A percentile compares a stretch with the other conserved stretches of the same genome.
Evolutionary conservation across 495 filamentous ascomycete species (phyloP).

Genomic region (Gamarada debralockiae): DNA sequence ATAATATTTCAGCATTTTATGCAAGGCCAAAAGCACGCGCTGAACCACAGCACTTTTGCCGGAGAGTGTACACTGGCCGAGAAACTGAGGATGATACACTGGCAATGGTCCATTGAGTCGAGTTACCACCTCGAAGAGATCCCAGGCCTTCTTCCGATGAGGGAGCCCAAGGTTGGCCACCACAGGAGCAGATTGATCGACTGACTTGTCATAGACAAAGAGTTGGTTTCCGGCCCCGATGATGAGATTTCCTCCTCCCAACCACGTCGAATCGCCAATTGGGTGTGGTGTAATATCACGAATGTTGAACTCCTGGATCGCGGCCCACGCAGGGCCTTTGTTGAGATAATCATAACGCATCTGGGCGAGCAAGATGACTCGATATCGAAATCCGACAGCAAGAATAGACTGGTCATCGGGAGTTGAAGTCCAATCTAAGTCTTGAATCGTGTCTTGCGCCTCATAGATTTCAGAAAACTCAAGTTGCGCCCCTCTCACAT

Average conservation of each 20-base stretch:
- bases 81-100: slow-evolving; percentile 88
- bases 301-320: slow-evolving; percentile 77
- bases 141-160: slow-evolving; percentile 40
- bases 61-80: slow-evolving; percentile 82
- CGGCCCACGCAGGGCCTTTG: slow-evolving; percentile 84
- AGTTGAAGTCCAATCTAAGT: slow-evolving; percentile 93
- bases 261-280: slow-evolving; percentile 91
- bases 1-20: slow-evolving; percentile 76
- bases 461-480: slow-evolving; percentile 77
- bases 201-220: slow-evolving; percentile 76
- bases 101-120: slow-evolving; percentile 84
- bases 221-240: slow-evolving; percentile 91
- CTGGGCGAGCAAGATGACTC: slow-evolving; percentile 81
- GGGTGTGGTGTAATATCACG: slow-evolving; percentile 82
- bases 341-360: slow-evolving; percentile 93
- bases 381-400: slow-evolving; percentile 84
- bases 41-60: slow-evolving; percentile 76
- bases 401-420: slow-evolving; percentile 89
- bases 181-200: slow-evolving; percentile 60
- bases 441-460: slow-evolving; percentile 69
- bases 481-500: slow-evolving; percentile 73
- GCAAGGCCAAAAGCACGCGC: slow-evolving; percentile 67
- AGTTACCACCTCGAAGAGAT: slow-evolving; percentile 78
- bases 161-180: slow-evolving; percentile 62
- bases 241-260: slow-evolving; percentile 75